Percentiles rank a stretch among this genome's conserved stretches.
Evolutionary conservation across 2,329 filamentous ascomycete genomes (phyloP).

Genomic region (Exutisphaerella laricina): DNA sequence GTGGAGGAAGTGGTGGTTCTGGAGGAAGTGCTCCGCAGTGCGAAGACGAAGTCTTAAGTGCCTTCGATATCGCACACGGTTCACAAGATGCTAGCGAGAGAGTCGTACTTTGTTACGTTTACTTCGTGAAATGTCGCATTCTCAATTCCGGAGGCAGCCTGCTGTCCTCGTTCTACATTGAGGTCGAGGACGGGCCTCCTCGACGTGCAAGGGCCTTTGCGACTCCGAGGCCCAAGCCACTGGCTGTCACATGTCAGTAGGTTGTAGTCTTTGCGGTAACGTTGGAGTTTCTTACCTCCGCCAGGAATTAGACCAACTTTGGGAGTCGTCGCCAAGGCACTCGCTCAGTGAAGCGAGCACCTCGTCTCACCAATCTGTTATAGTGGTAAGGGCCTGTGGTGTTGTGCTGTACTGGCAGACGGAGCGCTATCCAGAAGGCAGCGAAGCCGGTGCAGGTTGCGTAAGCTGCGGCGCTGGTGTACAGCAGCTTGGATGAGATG

Average conservation of each 20-base stretch:
- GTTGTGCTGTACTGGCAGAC: slow-evolving; percentile 28
- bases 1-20: slow-evolving; percentile 18
- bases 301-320: slow-evolving; percentile 24
- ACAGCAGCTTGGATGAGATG: slow-evolving; percentile 22
- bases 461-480: slow-evolving; percentile 28
- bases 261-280: background rate
- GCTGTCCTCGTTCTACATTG: slow-evolving; percentile 22
- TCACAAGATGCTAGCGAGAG: slow-evolving; percentile 36
- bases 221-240: slow-evolving; percentile 42
- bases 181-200: slow-evolving; percentile 38
- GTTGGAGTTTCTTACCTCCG: slow-evolving; percentile 10
- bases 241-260: slow-evolving; percentile 21
- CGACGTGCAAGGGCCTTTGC: slow-evolving; percentile 36
- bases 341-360: slow-evolving; percentile 12
- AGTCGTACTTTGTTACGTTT: slow-evolving; percentile 36
- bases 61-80: slow-evolving; percentile 31
- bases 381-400: slow-evolving; percentile 32
- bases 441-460: slow-evolving; percentile 29
- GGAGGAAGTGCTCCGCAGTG: slow-evolving; percentile 26
- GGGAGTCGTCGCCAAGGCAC: slow-evolving; percentile 32
- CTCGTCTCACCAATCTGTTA: slow-evolving; percentile 27
- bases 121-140: slow-evolving; percentile 37
- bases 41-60: slow-evolving; percentile 44
- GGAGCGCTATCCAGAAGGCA: slow-evolving; percentile 28
- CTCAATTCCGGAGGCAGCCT: slow-evolving; percentile 23